Conservation (phyloP, 192 early-diverging fungal species). For the Haplosporangium gracile region DNA sequence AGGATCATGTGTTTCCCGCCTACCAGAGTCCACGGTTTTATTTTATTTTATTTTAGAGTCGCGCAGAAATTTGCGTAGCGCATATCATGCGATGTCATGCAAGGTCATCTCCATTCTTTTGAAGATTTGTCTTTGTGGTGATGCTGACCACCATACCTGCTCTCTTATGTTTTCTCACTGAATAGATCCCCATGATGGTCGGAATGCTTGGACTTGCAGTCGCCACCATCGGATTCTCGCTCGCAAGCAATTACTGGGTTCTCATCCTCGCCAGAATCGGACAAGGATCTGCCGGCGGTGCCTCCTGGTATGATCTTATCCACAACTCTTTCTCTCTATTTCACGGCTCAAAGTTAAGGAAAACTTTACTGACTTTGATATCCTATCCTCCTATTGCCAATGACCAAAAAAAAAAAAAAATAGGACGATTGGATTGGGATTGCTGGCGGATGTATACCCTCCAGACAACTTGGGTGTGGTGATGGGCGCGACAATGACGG, state of each 20-base stretch:
- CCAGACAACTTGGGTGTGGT: conserved; percentile 72
- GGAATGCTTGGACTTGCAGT: conserved; percentile 75
- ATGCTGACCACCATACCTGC: background rate
- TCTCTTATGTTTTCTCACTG: background rate
- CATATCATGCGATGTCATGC: background rate
- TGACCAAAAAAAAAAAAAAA: conserved; percentile 2
- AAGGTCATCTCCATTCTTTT: background rate
- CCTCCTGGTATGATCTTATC: conserved; percentile 67
- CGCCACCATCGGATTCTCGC: conserved; percentile 73
- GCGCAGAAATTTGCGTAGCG: background rate
- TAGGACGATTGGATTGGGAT: conserved; percentile 76
- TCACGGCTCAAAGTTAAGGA: no score
- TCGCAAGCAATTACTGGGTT: conserved; percentile 73
- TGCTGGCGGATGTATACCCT: conserved; percentile 80
- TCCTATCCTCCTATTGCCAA: background rate
- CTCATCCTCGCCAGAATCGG: conserved; percentile 77
- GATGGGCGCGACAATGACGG: conserved; percentile 79
- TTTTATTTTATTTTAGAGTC: background rate
- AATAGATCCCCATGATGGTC: conserved; percentile 76
- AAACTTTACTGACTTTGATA: no score
- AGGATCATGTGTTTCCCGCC: conserved; percentile 5
- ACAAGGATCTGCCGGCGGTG: conserved; percentile 80
- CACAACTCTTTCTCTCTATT: background rate
- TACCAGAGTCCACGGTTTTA: background rate
- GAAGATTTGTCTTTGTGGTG: background rate